Evolutionary conservation across 164 flowering plant species (phyloP).

Genomic region (Hamamelis virginiana): DNA sequence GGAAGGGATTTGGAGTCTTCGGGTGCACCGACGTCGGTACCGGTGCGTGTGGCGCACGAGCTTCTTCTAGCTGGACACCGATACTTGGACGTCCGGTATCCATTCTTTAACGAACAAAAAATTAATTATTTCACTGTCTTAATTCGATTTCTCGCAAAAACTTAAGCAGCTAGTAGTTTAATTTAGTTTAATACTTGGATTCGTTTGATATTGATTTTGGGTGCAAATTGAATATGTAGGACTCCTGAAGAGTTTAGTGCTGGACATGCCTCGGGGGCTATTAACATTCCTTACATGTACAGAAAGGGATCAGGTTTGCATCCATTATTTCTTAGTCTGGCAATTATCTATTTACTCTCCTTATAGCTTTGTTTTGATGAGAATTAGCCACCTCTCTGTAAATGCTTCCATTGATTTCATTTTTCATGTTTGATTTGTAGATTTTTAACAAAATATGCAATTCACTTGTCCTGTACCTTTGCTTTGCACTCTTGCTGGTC

Average conservation of each 20-base stretch:
- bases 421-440: too few species aligned
- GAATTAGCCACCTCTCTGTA: too few species aligned
- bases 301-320: conserved; percentile 59
- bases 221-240: conserved; percentile 39
- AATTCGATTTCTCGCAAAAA: too few species aligned
- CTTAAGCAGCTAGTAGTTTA: too few species aligned
- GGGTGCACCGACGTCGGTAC: conserved; percentile 71
- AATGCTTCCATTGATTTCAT: too few species aligned
- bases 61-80: conserved; percentile 87
- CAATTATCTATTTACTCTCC: too few species aligned
- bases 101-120: not conserved
- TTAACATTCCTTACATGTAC: conserved; percentile 82
- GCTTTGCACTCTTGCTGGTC: too few species aligned
- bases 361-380: too few species aligned
- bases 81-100: conserved; percentile 82
- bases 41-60: conserved; percentile 84
- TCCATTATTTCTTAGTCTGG: conserved; percentile 6
- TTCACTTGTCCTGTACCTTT: not conserved
- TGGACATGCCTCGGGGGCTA: conserved; percentile 78
- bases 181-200: not conserved
- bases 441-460: too few species aligned
- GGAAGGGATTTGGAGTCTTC: conserved; percentile 39
- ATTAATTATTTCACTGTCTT: too few species aligned
- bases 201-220: not conserved
- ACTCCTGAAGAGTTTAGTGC: conserved; percentile 78